phyloP scores from a whole-genome alignment of 257 asterid species.

The Leptodermis oblonga region DNA sequence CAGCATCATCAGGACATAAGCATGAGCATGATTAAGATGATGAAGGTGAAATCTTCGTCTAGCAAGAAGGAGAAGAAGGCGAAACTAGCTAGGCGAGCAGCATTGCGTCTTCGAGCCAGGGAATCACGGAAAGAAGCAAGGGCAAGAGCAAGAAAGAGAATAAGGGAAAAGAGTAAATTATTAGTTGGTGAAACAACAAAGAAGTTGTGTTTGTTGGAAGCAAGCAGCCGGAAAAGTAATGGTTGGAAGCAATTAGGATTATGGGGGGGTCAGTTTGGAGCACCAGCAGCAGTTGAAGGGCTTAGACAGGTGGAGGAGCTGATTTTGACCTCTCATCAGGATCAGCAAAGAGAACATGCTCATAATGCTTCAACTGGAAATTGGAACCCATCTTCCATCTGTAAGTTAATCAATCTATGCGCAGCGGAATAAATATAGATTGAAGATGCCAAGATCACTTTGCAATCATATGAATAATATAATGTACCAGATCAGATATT shows the following conservation, averaged over 20 bases:
- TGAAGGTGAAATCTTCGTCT: neutral
- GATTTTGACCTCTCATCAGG: conserved; percentile 10
- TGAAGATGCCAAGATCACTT: too few relatives aligned
- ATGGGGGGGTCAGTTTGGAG: too few relatives aligned
- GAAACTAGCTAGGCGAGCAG: conserved; percentile 18
- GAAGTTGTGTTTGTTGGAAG: conserved; percentile 1
- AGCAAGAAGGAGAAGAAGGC: conserved; percentile 19
- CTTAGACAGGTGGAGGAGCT: conserved; percentile 7
- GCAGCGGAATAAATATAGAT: too few relatives aligned
- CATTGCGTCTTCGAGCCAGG: conserved; percentile 21
- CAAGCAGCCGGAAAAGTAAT: too few relatives aligned
- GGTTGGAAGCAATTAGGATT: neutral
- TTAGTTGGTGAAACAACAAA: conserved; percentile 23
- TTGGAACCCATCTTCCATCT: too few relatives aligned
- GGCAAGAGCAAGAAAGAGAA: conserved; percentile 70
- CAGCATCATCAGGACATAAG: too few relatives aligned
- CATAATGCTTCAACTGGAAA: conserved; percentile 18
- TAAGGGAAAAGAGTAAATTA: conserved; percentile 44
- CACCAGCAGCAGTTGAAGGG: neutral
- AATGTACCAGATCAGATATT: too few relatives aligned
- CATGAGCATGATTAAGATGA: neutral
- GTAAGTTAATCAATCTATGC: too few relatives aligned
- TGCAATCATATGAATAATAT: too few relatives aligned
- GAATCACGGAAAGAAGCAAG: conserved; percentile 67
- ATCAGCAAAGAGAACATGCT: conserved; percentile 2